A percentile compares a stretch with the other conserved stretches of the same genome.
These are phyloP conservation scores for Begonia loranthoides DNA, from an alignment of 306 rosid genomes.

Conservation along the genomic window DNA sequence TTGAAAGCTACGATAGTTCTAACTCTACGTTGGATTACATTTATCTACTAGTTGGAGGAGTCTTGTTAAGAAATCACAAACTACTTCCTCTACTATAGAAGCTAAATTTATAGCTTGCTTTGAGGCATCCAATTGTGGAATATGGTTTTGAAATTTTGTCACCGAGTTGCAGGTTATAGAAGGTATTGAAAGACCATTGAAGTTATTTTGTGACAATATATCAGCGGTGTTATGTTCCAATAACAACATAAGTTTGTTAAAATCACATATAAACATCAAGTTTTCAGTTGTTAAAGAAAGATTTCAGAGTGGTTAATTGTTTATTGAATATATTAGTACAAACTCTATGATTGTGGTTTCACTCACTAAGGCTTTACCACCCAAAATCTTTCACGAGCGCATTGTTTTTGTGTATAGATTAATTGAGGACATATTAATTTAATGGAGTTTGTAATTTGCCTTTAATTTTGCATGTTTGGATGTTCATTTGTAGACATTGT, in stretches of 20 bases:
- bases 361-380: too few relatives aligned
- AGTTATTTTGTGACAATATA: background rate
- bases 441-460: too few relatives aligned
- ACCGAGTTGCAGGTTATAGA: background rate
- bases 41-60: background rate
- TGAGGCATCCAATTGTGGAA: background rate
- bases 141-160: background rate
- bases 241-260: background rate
- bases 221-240: background rate
- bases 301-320: background rate
- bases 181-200: background rate
- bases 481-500: too few relatives aligned
- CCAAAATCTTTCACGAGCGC: too few relatives aligned
- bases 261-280: conserved; percentile 1
- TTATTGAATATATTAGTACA: background rate
- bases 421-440: too few relatives aligned
- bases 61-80: background rate
- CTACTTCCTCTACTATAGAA: background rate
- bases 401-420: too few relatives aligned
- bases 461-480: too few relatives aligned
- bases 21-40: background rate
- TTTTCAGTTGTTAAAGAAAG: background rate
- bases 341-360: too few relatives aligned
- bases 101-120: background rate
- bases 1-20: background rate